phyloP scores from a whole-genome alignment of 306 rosid genomes.

The Begonia loranthoides region DNA sequence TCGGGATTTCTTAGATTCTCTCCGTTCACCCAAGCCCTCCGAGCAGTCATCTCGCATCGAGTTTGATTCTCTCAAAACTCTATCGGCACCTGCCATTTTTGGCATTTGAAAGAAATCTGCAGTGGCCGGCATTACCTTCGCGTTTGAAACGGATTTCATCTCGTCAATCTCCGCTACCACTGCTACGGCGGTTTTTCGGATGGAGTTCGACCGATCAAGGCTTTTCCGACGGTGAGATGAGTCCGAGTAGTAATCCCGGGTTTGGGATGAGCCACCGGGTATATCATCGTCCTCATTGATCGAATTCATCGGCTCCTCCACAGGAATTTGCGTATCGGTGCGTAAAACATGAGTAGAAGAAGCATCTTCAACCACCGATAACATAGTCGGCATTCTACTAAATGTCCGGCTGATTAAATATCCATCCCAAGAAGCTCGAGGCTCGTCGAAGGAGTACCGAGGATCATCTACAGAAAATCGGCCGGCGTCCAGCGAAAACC shows the following conservation, averaged over 20 bases:
- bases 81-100: constrained; percentile 32
- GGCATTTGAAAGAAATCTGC: constrained; percentile 40
- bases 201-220: constrained; percentile 81
- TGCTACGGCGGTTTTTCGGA: constrained; percentile 79
- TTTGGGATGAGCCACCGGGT: constrained; percentile 80
- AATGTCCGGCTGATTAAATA: constrained; percentile 49
- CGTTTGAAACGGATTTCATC: constrained; percentile 53
- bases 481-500: constrained; percentile 56
- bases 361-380: constrained; percentile 85
- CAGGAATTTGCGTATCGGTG: constrained; percentile 66
- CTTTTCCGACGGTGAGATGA: constrained; percentile 75
- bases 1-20: constrained; percentile 57
- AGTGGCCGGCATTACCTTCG: constrained; percentile 55
- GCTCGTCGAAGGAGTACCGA: constrained; percentile 79
- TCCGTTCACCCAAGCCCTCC: constrained; percentile 51
- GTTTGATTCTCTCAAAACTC: constrained; percentile 57
- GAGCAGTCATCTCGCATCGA: constrained; percentile 71
- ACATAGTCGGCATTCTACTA: constrained; percentile 83
- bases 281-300: constrained; percentile 33
- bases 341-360: constrained; percentile 49
- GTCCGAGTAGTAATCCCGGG: constrained; percentile 74
- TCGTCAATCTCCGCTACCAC: constrained; percentile 93
- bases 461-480: constrained; percentile 42
- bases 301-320: constrained; percentile 48
- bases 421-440: constrained; percentile 98